Conservation (phyloP, 768 basidiomycete species). For the Kwoniella pini region DNA sequence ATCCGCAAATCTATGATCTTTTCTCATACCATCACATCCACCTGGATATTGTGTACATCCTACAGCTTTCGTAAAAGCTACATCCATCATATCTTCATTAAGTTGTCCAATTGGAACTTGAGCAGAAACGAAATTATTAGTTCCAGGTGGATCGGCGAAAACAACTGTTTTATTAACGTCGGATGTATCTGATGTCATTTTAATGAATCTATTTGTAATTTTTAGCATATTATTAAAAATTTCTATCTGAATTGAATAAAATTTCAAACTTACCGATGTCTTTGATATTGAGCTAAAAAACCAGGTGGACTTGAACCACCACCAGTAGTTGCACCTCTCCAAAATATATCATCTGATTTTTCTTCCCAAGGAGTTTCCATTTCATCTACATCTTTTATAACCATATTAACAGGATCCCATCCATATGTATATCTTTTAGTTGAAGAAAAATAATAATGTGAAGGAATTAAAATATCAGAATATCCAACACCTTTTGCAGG, state of each 20-base stretch:
- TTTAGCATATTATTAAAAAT: too few species aligned
- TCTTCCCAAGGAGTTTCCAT: slow-evolving; percentile 87
- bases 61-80: slow-evolving; percentile 77
- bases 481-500: slow-evolving; percentile 85
- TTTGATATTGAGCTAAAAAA: slow-evolving; percentile 77
- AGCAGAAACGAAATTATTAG: slow-evolving; percentile 64
- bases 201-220: slow-evolving; percentile 68
- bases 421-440: slow-evolving; percentile 83
- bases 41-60: slow-evolving; percentile 71
- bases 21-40: slow-evolving; percentile 64
- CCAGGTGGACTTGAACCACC: slow-evolving; percentile 85
- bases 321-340: slow-evolving; percentile 95
- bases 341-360: slow-evolving; percentile 83
- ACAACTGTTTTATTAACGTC: slow-evolving; percentile 65
- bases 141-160: slow-evolving; percentile 67
- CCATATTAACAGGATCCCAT: slow-evolving; percentile 76
- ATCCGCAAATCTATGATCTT: slow-evolving; percentile 69
- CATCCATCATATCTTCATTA: slow-evolving; percentile 81
- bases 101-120: slow-evolving; percentile 64
- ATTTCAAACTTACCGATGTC: slow-evolving; percentile 48
- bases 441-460: slow-evolving; percentile 90
- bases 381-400: slow-evolving; percentile 73
- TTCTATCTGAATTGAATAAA: too few species aligned
- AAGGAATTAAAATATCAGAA: slow-evolving; percentile 87
- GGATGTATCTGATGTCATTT: slow-evolving; percentile 68